Evolutionary conservation across 1,284 basidiomycete genomes (phyloP).

Genomic region (Pascua sp.): DNA sequence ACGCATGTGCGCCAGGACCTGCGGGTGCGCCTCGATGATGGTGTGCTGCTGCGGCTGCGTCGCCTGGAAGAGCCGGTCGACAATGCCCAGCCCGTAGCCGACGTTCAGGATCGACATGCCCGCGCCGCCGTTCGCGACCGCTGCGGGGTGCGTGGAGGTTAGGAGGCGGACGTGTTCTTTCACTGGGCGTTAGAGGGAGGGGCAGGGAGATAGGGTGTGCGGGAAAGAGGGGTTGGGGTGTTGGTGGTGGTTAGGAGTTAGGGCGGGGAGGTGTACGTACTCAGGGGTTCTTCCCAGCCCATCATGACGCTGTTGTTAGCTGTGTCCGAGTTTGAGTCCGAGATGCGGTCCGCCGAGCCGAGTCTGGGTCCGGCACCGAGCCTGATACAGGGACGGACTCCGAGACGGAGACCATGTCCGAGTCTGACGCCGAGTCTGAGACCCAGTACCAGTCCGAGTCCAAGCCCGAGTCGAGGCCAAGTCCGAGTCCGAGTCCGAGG

Average conservation of each 20-base stretch:
- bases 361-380: too few species aligned
- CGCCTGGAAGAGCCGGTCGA: conserved; percentile 76
- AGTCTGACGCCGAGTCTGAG: too few species aligned
- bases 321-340: not conserved
- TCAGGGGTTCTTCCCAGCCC: conserved; percentile 86
- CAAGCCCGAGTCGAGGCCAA: too few species aligned
- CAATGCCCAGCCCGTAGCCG: conserved; percentile 93
- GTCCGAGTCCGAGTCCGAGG: too few species aligned
- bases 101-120: conserved; percentile 78
- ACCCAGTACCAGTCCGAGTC: too few species aligned
- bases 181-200: conserved; percentile 41
- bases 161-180: conserved; percentile 53
- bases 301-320: conserved; percentile 69
- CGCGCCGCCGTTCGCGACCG: conserved; percentile 34
- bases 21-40: conserved; percentile 93
- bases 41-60: conserved; percentile 62
- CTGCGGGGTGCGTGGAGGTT: conserved; percentile 56
- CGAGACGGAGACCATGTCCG: too few species aligned
- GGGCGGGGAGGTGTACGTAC: conserved; percentile 50
- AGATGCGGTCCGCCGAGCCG: too few species aligned
- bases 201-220: not conserved
- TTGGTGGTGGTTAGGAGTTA: too few species aligned
- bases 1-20: conserved; percentile 77
- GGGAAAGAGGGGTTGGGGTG: not conserved
- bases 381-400: too few species aligned